phyloP scores from a whole-genome alignment of 169 alveolate species.

The Babesia caballi region DNA sequence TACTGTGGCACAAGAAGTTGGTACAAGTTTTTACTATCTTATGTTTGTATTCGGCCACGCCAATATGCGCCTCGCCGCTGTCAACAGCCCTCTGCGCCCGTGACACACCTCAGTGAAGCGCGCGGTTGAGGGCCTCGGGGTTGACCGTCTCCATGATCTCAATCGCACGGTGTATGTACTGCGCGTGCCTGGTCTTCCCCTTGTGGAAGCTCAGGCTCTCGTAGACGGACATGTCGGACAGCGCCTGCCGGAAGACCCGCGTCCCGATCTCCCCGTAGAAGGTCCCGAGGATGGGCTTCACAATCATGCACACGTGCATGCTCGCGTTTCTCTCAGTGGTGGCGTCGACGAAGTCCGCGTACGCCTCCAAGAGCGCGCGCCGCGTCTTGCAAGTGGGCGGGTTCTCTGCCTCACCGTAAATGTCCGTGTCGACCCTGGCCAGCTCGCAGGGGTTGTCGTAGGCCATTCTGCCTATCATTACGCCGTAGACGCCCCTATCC shows the following conservation, averaged over 20 bases:
- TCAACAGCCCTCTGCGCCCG: too few relatives aligned
- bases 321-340: constrained; percentile 11
- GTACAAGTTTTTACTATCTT: too few relatives aligned
- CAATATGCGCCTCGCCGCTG: neutral
- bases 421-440: constrained; percentile 70
- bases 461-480: constrained; percentile 83
- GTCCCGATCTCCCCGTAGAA: constrained; percentile 79
- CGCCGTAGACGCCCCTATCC: constrained; percentile 72
- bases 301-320: constrained; percentile 56
- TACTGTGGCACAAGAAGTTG: too few relatives aligned
- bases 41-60: too few relatives aligned
- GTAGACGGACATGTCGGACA: constrained; percentile 46
- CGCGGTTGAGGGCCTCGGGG: constrained; percentile 57
- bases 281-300: constrained; percentile 79
- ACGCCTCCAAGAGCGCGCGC: constrained; percentile 68
- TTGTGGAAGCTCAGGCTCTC: constrained; percentile 28
- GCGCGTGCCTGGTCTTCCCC: constrained; percentile 47
- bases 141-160: constrained; percentile 54
- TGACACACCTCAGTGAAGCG: constrained; percentile 44
- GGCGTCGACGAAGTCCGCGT: constrained; percentile 64
- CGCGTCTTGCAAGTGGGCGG: constrained; percentile 67
- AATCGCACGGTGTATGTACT: constrained; percentile 58
- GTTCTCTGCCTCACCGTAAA: constrained; percentile 64
- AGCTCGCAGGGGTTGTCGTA: constrained; percentile 79
- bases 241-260: constrained; percentile 62